These are phyloP conservation scores for Moesziomyces sp. DNA, from an alignment of 1,284 basidiomycete genomes.

Conservation along the genomic window DNA sequence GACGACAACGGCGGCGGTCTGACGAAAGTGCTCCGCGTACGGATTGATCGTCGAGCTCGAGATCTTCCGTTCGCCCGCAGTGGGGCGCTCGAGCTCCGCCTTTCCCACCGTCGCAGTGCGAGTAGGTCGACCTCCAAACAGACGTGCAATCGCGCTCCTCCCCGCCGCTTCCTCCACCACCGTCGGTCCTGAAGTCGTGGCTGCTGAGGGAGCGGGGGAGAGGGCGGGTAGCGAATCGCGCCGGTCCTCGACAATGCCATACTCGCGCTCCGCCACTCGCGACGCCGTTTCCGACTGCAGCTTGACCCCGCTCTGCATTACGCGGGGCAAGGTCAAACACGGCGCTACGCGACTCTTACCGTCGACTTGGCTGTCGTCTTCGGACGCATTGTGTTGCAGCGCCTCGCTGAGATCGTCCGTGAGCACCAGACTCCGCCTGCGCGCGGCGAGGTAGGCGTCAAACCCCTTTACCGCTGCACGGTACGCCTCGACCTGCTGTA, in stretches of 20 bases:
- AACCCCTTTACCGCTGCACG: slow-evolving; percentile 80
- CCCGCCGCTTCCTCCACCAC: slow-evolving; percentile 1
- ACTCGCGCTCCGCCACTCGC: slow-evolving; percentile 18
- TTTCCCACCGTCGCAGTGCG: slow-evolving; percentile 18
- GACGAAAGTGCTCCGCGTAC: slow-evolving; percentile 79
- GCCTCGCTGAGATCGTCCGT: slow-evolving; percentile 93
- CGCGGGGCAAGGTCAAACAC: slow-evolving; percentile 24
- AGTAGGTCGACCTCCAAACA: slow-evolving; percentile 38
- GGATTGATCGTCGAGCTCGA: slow-evolving; percentile 46
- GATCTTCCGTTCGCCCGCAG: slow-evolving; percentile 19
- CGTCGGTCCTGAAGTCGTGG: background rate
- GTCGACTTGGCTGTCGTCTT: slow-evolving; percentile 4
- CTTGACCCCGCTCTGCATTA: slow-evolving; percentile 1
- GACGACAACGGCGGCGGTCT: slow-evolving; percentile 79
- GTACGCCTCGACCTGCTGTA: slow-evolving; percentile 76
- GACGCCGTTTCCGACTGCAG: slow-evolving; percentile 12
- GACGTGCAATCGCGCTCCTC: slow-evolving; percentile 30
- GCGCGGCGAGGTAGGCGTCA: slow-evolving; percentile 83
- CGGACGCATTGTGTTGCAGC: slow-evolving; percentile 68
- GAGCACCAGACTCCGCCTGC: slow-evolving; percentile 88
- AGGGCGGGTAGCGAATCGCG: slow-evolving; percentile 13
- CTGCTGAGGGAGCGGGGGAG: background rate
- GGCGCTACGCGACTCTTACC: slow-evolving; percentile 1
- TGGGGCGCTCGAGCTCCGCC: slow-evolving; percentile 2
- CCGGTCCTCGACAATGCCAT: slow-evolving; percentile 32